phyloP scores from a whole-genome alignment of 768 basidiomycete species.

The Albatrellus ellisii region DNA sequence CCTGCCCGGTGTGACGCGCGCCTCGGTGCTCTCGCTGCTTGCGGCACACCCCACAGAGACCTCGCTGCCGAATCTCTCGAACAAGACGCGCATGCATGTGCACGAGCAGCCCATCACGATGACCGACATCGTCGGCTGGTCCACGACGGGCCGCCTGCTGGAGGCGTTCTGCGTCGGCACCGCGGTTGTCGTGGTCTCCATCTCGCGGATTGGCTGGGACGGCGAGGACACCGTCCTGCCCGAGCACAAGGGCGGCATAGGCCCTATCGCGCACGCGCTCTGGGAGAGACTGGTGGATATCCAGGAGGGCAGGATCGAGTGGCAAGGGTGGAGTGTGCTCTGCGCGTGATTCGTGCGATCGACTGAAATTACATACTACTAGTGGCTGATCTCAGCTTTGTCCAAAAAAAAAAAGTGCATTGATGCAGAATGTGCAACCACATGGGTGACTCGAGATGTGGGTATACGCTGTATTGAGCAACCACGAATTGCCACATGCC shows the following conservation, averaged over 20 bases:
- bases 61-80: conserved; percentile 28
- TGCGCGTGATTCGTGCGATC: conserved; percentile 18
- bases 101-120: conserved; percentile 34
- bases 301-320: conserved; percentile 54
- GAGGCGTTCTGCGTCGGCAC: conserved; percentile 85
- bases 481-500: not conserved
- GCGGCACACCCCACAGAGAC: conserved; percentile 39
- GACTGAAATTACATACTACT: too few species aligned
- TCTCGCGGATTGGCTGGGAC: conserved; percentile 60
- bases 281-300: conserved; percentile 64
- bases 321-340: conserved; percentile 51
- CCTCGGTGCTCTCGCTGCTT: conserved; percentile 65
- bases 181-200: conserved; percentile 63
- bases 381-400: too few species aligned
- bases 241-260: conserved; percentile 19
- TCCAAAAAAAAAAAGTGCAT: too few species aligned
- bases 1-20: conserved; percentile 85
- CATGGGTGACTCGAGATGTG: not conserved
- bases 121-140: conserved; percentile 27
- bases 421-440: too few species aligned
- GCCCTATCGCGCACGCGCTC: conserved; percentile 52
- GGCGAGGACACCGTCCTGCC: conserved; percentile 11
- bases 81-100: conserved; percentile 27
- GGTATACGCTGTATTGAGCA: too few species aligned
- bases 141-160: conserved; percentile 47